Evolutionary conservation across 2,329 filamentous ascomycete species (phyloP).

Genomic region (Plenodomus biglobosus): DNA sequence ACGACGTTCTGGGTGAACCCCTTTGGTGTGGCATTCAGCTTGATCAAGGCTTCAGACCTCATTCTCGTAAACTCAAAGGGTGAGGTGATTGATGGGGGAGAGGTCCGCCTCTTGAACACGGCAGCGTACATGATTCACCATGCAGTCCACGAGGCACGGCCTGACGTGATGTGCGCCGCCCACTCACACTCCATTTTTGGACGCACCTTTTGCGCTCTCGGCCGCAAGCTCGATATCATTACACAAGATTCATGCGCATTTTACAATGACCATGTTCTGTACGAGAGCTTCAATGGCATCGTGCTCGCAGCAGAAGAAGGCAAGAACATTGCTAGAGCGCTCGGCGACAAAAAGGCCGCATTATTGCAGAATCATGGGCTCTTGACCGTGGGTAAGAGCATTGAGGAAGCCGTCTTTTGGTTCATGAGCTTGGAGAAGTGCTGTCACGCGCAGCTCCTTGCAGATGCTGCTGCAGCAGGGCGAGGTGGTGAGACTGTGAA

Average conservation of each 20-base stretch:
- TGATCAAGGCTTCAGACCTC: conserved; percentile 66
- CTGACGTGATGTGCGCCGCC: conserved; percentile 60
- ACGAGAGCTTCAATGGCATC: conserved; percentile 56
- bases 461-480: conserved; percentile 60
- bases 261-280: conserved; percentile 56
- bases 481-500: conserved; percentile 65
- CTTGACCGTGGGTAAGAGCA: conserved; percentile 52
- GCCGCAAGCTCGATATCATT: conserved; percentile 60
- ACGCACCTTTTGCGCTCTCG: conserved; percentile 63
- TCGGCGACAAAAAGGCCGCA: conserved; percentile 55
- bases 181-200: conserved; percentile 63
- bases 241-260: conserved; percentile 61
- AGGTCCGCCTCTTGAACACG: conserved; percentile 41
- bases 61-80: conserved; percentile 66
- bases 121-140: conserved; percentile 63
- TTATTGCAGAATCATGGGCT: conserved; percentile 58
- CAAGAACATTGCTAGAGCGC: conserved; percentile 52
- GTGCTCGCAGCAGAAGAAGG: conserved; percentile 58
- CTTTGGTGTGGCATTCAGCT: conserved; percentile 63
- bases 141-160: conserved; percentile 60
- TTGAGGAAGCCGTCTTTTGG: conserved; percentile 58
- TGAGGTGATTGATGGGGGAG: conserved; percentile 64
- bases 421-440: conserved; percentile 57
- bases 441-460: conserved; percentile 56
- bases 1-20: conserved; percentile 68